These are phyloP conservation scores for Aspergillus fumigatiaffinis DNA, from an alignment of 2,329 filamentous ascomycete genomes.

Conservation along the genomic window DNA sequence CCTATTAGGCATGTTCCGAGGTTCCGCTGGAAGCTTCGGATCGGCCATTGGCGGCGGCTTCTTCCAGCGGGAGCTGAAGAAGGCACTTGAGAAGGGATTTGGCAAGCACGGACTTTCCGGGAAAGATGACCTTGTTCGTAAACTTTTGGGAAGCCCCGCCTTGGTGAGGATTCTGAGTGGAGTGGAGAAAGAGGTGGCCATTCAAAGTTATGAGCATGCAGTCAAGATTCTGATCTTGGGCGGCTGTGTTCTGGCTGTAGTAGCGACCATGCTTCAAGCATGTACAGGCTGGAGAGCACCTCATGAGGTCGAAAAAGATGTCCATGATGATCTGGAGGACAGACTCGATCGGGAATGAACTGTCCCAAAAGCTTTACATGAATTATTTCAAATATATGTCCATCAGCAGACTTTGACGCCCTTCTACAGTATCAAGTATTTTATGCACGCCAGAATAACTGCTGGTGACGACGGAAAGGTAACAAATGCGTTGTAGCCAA, in stretches of 20 bases:
- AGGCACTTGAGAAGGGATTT: constrained; percentile 57
- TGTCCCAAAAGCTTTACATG: too few relatives aligned
- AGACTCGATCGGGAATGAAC: constrained; percentile 1
- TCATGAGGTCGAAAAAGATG: constrained; percentile 4
- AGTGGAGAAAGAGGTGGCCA: constrained; percentile 48
- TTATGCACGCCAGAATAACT: too few relatives aligned
- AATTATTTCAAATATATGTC: not conserved
- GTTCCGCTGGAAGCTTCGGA: constrained; percentile 77
- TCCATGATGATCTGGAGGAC: not conserved
- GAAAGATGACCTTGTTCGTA: constrained; percentile 48
- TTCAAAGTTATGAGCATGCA: constrained; percentile 52
- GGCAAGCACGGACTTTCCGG: constrained; percentile 36
- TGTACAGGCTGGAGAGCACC: constrained; percentile 53
- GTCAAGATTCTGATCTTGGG: constrained; percentile 52
- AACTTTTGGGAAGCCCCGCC: constrained; percentile 56
- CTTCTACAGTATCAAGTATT: too few relatives aligned
- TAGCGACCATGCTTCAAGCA: constrained; percentile 53
- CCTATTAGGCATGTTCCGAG: constrained; percentile 72
- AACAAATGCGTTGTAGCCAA: too few relatives aligned
- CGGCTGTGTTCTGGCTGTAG: constrained; percentile 46
- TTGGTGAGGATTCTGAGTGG: constrained; percentile 50
- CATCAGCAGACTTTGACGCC: not conserved
- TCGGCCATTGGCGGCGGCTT: constrained; percentile 74
- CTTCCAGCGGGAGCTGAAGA: constrained; percentile 61
- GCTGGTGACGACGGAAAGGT: too few relatives aligned